Conservation (phyloP, 805 yeast genomes). For the Priceomyces castillae region DNA sequence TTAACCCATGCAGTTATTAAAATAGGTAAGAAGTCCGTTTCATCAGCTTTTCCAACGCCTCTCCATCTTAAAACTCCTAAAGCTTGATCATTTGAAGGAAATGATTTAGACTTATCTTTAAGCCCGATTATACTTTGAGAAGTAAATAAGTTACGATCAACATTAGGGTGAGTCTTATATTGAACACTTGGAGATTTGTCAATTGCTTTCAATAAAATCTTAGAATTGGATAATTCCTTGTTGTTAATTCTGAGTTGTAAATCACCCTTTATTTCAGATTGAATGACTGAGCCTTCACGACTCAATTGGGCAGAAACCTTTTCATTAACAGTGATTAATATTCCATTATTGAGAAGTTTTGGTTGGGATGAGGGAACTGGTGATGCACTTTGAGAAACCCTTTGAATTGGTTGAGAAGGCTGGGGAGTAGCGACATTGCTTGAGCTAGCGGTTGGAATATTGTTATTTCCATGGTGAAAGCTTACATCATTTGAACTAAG, state of each 20-base stretch:
- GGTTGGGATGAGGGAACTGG: conserved; percentile 23
- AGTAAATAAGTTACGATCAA: conserved; percentile 72
- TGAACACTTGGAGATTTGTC: conserved; percentile 53
- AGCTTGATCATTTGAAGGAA: conserved; percentile 89
- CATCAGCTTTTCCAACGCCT: conserved; percentile 61
- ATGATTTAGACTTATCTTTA: conserved; percentile 73
- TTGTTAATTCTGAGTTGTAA: conserved; percentile 84
- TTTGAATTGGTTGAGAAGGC: conserved; percentile 4
- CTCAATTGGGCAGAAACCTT: conserved; percentile 71
- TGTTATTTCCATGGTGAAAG: conserved; percentile 25
- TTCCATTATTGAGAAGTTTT: conserved; percentile 63
- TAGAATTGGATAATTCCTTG: conserved; percentile 64
- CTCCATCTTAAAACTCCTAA: conserved; percentile 94
- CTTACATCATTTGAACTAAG: conserved; percentile 31
- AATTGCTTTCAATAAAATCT: conserved; percentile 54
- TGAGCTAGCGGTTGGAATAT: conserved; percentile 10
- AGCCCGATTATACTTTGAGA: conserved; percentile 59
- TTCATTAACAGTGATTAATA: conserved; percentile 74
- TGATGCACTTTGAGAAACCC: conserved; percentile 21
- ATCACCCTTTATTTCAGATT: conserved; percentile 86
- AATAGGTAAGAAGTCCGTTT: conserved; percentile 59
- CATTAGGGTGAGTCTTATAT: conserved; percentile 95
- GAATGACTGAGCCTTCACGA: conserved; percentile 73
- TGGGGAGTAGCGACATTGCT: conserved; percentile 6
- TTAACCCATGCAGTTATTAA: conserved; percentile 82